Conservation (phyloP, 306 rosid genomes). For the Rosa multiflora region DNA sequence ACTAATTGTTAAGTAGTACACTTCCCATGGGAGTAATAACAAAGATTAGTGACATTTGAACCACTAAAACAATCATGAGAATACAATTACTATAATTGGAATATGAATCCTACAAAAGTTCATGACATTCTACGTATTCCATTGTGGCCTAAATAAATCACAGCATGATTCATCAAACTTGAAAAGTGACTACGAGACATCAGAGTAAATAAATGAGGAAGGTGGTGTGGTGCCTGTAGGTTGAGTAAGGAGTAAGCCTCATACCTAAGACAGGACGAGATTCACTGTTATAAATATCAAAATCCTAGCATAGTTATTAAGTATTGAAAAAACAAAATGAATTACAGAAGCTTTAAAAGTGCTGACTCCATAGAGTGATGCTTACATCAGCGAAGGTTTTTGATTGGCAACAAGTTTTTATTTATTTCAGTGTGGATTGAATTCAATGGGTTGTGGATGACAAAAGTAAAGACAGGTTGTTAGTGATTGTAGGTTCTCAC, state of each 20-base stretch:
- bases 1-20: not conserved
- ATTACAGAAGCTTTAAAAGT: not conserved
- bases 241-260: not conserved
- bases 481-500: not conserved
- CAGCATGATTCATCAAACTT: not conserved
- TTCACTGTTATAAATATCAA: not conserved
- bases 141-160: not conserved
- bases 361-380: not conserved
- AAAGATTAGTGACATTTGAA: not conserved
- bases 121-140: not conserved
- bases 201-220: not conserved
- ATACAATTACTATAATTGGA: not conserved
- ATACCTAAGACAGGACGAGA: not conserved
- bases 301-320: not conserved
- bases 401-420: not conserved
- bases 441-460: not conserved
- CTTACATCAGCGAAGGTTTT: not conserved
- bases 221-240: not conserved
- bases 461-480: not conserved
- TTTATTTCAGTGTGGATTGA: not conserved
- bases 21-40: not conserved
- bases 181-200: not conserved
- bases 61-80: not conserved
- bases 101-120: not conserved
- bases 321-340: not conserved